Percentiles rank a stretch among this genome's conserved stretches.
Conservation (phyloP, 495 filamentous ascomycete genomes). For the Beverwykella pulmonaria region DNA sequence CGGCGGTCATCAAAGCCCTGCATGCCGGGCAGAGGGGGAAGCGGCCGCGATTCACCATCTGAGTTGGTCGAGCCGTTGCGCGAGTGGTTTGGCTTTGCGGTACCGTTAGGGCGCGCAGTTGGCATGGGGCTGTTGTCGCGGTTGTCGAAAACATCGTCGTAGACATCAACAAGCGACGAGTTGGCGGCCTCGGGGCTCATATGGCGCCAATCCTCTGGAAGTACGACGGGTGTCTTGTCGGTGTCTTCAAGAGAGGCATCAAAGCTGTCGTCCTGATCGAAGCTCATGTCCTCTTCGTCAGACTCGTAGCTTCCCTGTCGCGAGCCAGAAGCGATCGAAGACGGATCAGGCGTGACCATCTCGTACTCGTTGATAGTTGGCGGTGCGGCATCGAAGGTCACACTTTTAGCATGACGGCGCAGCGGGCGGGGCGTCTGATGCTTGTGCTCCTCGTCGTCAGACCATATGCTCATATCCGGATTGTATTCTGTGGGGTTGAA, state of each 20-base stretch:
- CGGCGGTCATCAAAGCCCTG: constrained; percentile 25
- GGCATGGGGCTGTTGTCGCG: constrained; percentile 65
- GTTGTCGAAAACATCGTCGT: constrained; percentile 71
- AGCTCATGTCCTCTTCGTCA: constrained; percentile 71
- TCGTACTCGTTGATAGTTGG: constrained; percentile 96
- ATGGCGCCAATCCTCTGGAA: constrained; percentile 93
- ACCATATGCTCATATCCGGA: constrained; percentile 52
- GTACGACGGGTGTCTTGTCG: constrained; percentile 93
- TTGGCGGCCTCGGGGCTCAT: constrained; percentile 65
- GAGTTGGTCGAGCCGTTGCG: constrained; percentile 49
- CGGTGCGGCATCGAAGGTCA: constrained; percentile 92
- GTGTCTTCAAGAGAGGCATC: constrained; percentile 92
- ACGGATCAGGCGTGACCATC: constrained; percentile 92
- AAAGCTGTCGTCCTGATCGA: constrained; percentile 86
- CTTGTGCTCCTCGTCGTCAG: constrained; percentile 54
- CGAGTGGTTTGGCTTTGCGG: constrained; percentile 56
- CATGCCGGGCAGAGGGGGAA: constrained; percentile 45
- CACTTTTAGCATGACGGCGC: constrained; percentile 87
- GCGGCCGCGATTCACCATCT: constrained; percentile 42
- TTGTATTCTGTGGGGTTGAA: constrained; percentile 72
- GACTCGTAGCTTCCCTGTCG: constrained; percentile 89
- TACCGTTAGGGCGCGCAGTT: constrained; percentile 44
- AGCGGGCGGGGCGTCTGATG: constrained; percentile 58
- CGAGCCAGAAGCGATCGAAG: constrained; percentile 83
- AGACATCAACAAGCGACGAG: constrained; percentile 53